Conservation (phyloP, 805 yeast species). For the Zygotorulaspora sp. region DNA sequence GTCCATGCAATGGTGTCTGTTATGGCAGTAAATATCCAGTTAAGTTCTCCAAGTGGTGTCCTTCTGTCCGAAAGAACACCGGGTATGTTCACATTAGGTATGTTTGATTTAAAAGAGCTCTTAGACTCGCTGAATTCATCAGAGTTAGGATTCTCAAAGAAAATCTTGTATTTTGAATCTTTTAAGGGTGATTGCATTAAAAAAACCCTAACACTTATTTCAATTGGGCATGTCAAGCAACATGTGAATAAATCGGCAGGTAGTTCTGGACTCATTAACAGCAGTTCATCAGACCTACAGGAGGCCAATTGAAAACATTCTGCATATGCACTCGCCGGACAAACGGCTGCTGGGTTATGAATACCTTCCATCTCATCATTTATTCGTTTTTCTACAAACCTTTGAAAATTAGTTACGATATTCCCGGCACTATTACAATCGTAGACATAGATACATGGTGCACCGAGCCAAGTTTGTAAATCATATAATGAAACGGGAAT, state of each 20-base stretch:
- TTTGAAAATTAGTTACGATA: conserved; percentile 81
- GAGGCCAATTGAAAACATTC: conserved; percentile 94
- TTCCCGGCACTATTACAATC: conserved; percentile 95
- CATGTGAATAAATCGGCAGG: conserved; percentile 97
- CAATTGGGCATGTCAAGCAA: conserved; percentile 93
- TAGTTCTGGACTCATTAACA: conserved; percentile 89
- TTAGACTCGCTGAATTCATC: conserved; percentile 19
- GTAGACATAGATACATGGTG: conserved; percentile 91
- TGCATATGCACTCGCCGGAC: conserved; percentile 50
- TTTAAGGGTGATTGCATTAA: conserved; percentile 74
- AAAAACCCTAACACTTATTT: conserved; percentile 88
- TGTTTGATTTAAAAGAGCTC: conserved; percentile 22
- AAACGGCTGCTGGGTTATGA: conserved; percentile 40
- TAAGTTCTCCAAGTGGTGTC: conserved; percentile 92
- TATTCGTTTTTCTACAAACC: conserved; percentile 83
- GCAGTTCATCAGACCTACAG: conserved; percentile 74
- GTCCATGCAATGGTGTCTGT: conserved; percentile 99
- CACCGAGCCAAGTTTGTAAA: conserved; percentile 95
- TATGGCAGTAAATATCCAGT: conserved; percentile 97
- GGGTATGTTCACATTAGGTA: conserved; percentile 61
- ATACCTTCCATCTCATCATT: conserved; percentile 71
- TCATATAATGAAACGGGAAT: conserved; percentile 95
- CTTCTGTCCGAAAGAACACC: conserved; percentile 89
- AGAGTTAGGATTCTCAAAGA: conserved; percentile 36
- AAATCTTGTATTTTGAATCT: conserved; percentile 39